Base-by-base conservation (phyloP, 2,329 filamentous ascomycete species). In the Dothideomycetes sp. region DNA sequence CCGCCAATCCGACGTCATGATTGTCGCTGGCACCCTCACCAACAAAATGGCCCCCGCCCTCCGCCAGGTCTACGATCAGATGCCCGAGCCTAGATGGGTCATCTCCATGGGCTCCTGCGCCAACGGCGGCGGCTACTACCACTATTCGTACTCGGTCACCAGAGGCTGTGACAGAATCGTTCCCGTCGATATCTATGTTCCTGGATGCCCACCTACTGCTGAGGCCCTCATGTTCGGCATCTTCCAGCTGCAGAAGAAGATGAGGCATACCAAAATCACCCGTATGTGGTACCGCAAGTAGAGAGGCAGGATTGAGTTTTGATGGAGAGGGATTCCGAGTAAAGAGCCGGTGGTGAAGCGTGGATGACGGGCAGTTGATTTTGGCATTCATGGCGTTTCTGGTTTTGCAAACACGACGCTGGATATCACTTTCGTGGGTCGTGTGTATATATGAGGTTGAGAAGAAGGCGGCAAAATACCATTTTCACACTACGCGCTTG, bases 31-130 rank as follows among this genome's bases (percentile, higher is more conserved):
- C 36, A 94, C 86, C n/a, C 72, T 94, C 43, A 89, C 84, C 48
- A 94, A 94, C 72, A 94, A 94, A 70, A 94, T 94, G 86, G 85
- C 84, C 0, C 84, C 86, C 2, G 86, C 86, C 19, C 68, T 94
- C 51, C 73, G 86, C 58, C 84, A 89, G 64, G 80, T 91, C 44
- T 94, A 93, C 67, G 86, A 94, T 62, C 86, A 93, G 68, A 93
- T 93, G 85, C 84, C 85, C 27, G 85, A 93, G 24, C 85, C 85
- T 14, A 74, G 81, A 55, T 93, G 85, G 84, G 84, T 87, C 22
- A 72, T 81, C 55, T 81, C 75, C 52, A 87, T 88, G 83, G 83
- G 83, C n/a, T 81, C 75, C 52, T 88, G 83, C 59, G 83, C 83
- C 46, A 87, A 88, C 59, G 82, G 83, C 34, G 83, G 83, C 41